Evolutionary conservation across 148 eudicot genomes (phyloP).

Genomic region (Vaccinium macrocarpon): DNA sequence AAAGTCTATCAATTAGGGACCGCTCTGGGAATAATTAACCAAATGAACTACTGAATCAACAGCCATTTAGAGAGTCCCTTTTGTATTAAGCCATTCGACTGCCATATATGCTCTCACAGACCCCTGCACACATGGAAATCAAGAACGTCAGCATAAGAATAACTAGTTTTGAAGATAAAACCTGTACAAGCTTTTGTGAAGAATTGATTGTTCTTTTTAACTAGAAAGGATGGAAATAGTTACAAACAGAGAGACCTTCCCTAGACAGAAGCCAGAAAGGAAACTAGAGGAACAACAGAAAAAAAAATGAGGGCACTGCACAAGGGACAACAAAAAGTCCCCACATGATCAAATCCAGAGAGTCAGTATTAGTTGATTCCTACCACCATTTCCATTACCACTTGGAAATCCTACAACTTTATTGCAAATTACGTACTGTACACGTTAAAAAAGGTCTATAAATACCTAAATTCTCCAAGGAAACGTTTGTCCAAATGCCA

Average conservation of each 20-base stretch:
- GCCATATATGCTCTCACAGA: not conserved
- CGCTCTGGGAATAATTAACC: not conserved
- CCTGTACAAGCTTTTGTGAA: not conserved
- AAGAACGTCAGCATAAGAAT: not conserved
- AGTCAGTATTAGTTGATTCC: not conserved
- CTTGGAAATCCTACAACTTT: not conserved
- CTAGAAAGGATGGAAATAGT: not conserved
- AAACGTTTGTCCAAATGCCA: not conserved
- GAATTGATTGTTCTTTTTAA: not conserved
- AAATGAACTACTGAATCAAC: not conserved
- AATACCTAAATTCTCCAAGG: not conserved
- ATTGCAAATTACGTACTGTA: not conserved
- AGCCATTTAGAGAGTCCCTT: not conserved
- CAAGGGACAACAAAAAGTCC: not conserved
- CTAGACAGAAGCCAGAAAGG: not conserved
- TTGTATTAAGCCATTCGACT: not conserved
- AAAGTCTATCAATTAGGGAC: not conserved
- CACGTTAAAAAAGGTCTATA: not conserved
- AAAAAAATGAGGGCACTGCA: not conserved
- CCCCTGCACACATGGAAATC: constrained; percentile 17
- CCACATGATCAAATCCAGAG: not conserved
- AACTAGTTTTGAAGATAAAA: not conserved
- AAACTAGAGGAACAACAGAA: not conserved
- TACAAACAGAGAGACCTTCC: not conserved
- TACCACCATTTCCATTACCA: not conserved